A percentile compares a stretch with the other conserved stretches of the same genome.
These are phyloP conservation scores for Globisporangium emineosum DNA, from an alignment of 352 stramenopile species.

Conservation along the genomic window DNA sequence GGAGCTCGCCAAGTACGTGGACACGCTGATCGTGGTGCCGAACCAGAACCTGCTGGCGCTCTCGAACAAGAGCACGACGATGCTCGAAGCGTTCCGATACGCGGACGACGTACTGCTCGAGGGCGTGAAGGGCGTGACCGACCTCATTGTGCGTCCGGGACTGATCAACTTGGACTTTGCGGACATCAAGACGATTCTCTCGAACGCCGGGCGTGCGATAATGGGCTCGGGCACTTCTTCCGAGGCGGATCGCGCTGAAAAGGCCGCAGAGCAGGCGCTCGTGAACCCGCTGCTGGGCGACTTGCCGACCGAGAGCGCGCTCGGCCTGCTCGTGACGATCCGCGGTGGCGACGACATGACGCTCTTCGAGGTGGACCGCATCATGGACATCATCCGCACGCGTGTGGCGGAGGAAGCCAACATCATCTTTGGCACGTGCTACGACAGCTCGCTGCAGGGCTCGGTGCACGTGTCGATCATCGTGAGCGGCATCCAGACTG, in stretches of 20 bases:
- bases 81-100: slow-evolving; percentile 92
- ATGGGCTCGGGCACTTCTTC: slow-evolving; percentile 92
- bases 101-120: slow-evolving; percentile 95
- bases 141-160: slow-evolving; percentile 94
- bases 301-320: slow-evolving; percentile 90
- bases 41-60: slow-evolving; percentile 96
- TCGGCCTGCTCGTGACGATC: slow-evolving; percentile 95
- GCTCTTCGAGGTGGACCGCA: slow-evolving; percentile 89
- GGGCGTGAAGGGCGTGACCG: slow-evolving; percentile 94
- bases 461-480: slow-evolving; percentile 88
- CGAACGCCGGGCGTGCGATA: slow-evolving; percentile 91
- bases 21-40: slow-evolving; percentile 96
- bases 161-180: slow-evolving; percentile 98
- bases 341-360: slow-evolving; percentile 92
- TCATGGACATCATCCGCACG: slow-evolving; percentile 86
- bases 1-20: slow-evolving; percentile 90
- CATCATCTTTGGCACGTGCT: slow-evolving; percentile 89
- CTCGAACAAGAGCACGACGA: slow-evolving; percentile 91
- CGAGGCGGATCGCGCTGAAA: slow-evolving; percentile 76
- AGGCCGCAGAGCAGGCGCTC: slow-evolving; percentile 93
- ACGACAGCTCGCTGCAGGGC: slow-evolving; percentile 76
- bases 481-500: slow-evolving; percentile 85
- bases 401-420: slow-evolving; percentile 81
- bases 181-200: slow-evolving; percentile 95
- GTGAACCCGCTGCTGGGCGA: slow-evolving; percentile 93